Evolutionary conservation across 306 rosid genomes (phyloP), one percentile per base, ranked within the genome.

Genomic region (Cercis canadensis): DNA sequence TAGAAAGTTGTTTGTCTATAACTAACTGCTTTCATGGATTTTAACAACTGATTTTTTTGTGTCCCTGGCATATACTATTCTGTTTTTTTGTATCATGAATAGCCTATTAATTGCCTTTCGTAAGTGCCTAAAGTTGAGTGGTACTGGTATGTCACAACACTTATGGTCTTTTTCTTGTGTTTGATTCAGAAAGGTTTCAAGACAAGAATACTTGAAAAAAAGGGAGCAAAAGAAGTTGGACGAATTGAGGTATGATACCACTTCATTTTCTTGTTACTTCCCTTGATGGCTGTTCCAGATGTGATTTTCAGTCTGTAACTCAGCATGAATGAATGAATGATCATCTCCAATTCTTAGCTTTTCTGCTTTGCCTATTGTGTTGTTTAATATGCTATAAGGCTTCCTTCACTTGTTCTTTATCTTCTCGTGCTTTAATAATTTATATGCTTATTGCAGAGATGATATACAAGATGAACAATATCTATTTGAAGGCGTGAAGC

Each of bases 381-480:
- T 58, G 44, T 55, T 68, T n/a, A n/a, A 44, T 43, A 9, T 37
- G 57, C 17, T 51, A 64, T 14, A 69, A 17, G 63, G 39, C 33
- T 45, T 75, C 46, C 8, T 24, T 44, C 9, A 44, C 4, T 64
- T 64, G 19, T 46, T 71, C 77, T 54, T 62, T 24, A 17, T 34
- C 32, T 39, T 76, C 57, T 66, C 7, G 5, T 55, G 54, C 24
- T 70, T 41, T 65, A 45, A 43, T 62, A 65, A 33, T 70, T 62
- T 57, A 36, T 47, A 36, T 51, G 58, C 69, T 43, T 53, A 52
- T 68, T 36, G 39, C 92, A 90, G 97, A 70, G 99, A 89, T 65
- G 97, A 90, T 51, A 86, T 94, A 80, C 92, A 86, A 82, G 99
- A 94, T 54, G 99, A 94, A 45, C 95, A 90, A 57, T 94, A 94